Conservation (phyloP, 495 filamentous ascomycete species). For the Rhizodiscina lignyota region DNA sequence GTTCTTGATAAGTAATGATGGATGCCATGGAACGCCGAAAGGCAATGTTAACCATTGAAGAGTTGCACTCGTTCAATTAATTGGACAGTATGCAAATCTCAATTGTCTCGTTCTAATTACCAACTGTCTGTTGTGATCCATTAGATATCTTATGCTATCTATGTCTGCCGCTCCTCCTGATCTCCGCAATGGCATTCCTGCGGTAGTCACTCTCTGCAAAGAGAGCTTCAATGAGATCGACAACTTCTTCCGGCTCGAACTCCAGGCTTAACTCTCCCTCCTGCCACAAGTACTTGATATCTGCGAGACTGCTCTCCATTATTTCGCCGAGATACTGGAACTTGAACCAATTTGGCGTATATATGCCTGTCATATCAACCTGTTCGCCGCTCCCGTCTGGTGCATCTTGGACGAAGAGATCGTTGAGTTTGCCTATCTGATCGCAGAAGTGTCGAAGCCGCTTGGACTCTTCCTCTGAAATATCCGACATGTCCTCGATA, state of each 20-base stretch:
- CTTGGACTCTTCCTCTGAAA: slow-evolving; percentile 75
- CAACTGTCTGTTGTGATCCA: no score
- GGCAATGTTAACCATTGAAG: no score
- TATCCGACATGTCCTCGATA: slow-evolving; percentile 70
- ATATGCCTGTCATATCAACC: slow-evolving; percentile 47
- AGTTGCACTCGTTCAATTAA: no score
- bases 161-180: no score
- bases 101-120: no score
- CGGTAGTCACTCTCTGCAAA: slow-evolving; percentile 80
- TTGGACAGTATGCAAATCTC: no score
- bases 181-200: slow-evolving; percentile 61
- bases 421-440: slow-evolving; percentile 50
- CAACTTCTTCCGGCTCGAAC: slow-evolving; percentile 67
- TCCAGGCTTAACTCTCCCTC: slow-evolving; percentile 74
- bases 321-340: slow-evolving; percentile 83
- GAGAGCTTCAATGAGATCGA: slow-evolving; percentile 73
- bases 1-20: no score
- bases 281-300: slow-evolving; percentile 77
- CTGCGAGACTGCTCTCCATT: slow-evolving; percentile 71
- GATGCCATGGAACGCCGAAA: no score
- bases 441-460: slow-evolving; percentile 58
- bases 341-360: slow-evolving; percentile 69
- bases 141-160: no score
- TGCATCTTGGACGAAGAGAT: slow-evolving; percentile 50
- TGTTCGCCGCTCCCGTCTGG: slow-evolving; percentile 17